Conservation (phyloP, 129 eudicot species). For the Lonicera japonica region DNA sequence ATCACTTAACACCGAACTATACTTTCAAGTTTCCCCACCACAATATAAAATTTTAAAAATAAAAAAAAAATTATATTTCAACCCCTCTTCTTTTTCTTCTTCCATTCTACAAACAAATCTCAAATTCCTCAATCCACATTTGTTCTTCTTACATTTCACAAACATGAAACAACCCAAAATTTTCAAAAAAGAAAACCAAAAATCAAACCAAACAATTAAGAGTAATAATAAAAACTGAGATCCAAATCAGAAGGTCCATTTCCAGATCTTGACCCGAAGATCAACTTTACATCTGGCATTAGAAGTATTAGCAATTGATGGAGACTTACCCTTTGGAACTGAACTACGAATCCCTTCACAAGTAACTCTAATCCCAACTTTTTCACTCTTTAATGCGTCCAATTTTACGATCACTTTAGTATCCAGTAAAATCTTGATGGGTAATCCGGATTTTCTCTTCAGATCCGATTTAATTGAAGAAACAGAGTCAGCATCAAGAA, state of each 20-base stretch:
- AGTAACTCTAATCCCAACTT: constrained; percentile 61
- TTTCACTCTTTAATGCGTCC: constrained; percentile 46
- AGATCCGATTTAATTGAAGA: constrained; percentile 54
- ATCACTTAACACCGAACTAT: too few species aligned
- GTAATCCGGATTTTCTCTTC: constrained; percentile 54
- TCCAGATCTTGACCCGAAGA: constrained; percentile 95
- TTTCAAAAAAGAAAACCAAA: neutral
- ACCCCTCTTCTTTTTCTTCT: neutral
- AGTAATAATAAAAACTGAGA: neutral
- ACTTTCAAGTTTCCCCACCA: neutral
- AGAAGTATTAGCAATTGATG: constrained; percentile 44
- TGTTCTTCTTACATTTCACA: constrained; percentile 17
- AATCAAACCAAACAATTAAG: neutral
- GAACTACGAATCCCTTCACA: constrained; percentile 64
- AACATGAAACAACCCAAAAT: constrained; percentile 17
- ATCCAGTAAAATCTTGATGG: constrained; percentile 46
- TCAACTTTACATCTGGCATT: constrained; percentile 79
- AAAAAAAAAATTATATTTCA: neutral
- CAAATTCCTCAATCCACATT: constrained; percentile 31
- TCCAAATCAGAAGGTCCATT: constrained; percentile 57
- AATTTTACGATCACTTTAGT: constrained; percentile 48
- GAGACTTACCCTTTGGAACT: constrained; percentile 50
- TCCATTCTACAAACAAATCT: neutral
- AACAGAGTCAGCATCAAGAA: constrained; percentile 49
- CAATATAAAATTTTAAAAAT: neutral